Base-by-base conservation (phyloP, 768 basidiomycete genomes). In the Pilatotrama ljubarskyi region DNA sequence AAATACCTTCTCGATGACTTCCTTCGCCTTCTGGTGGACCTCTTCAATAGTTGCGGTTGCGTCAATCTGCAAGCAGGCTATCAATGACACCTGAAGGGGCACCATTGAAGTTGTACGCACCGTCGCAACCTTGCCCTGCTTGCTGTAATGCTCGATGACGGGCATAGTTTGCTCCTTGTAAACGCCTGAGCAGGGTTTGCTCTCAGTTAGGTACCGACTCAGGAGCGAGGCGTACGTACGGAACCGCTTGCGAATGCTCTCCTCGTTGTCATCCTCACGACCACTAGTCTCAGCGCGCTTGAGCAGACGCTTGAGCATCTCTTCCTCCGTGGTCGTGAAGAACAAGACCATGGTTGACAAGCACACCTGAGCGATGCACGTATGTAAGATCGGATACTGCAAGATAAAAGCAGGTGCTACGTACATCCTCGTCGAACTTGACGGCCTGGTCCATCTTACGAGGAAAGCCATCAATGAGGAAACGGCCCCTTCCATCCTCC, bases 361-460 rank as follows among this genome's bases (percentile, higher is more conserved):
- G 75, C 95, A 97, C 58, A 97, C 89, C 92, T 93, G 40, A 4
- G 18, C 15, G 1, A 15, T 4, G 8, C 2, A 10, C 17, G 26
- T 13, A 52, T 24, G 15, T 15, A 15, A 17, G 25, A 4, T 3
- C 17, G 29, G 10, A 42, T 42, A 18, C 5, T 36, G 5, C 8
- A 7, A 14, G 50, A 11, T 24, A 8, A 29, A 13, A 14, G 3
- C 15, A 41, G n/a, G 20, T 1, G 9, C 29, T 3, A 74, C 83
- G 55, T 65, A 94, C 96, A 47, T 86, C 80, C 66, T 90, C 79
- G 68, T 98, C 96, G 70, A 98, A 99, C 72, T 87, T 86, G 68
- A 88, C 61, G 0, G 95, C 96, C 75, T 99, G 97, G 72, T 99
- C 97, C 94, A 98, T 95, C 80, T 98, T 95, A 61, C 96, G 84